Base-by-base conservation (phyloP, 106 monocot genomes). In the Apostasia ramifera region DNA sequence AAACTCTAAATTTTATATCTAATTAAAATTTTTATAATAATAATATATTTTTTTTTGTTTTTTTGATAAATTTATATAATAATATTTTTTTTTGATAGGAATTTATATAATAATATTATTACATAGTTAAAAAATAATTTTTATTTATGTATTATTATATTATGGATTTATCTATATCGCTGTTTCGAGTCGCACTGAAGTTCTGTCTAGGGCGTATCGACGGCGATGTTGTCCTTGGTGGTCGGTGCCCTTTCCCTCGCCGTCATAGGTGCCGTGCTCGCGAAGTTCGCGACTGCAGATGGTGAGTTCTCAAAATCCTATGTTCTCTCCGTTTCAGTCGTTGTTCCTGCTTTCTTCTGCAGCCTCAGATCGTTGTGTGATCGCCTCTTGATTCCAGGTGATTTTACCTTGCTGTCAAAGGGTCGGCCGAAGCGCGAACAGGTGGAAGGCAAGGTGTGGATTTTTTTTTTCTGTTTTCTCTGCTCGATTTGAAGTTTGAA, bases 391-490 rank as follows among this genome's bases (percentile, higher is more conserved):
- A 9, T 45, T 74, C 37, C 52, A 89, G 89, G 85, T 13, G 89
- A 89, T 75, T 80, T 85, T 51, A 82, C 85, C 44, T 63, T 89
- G 74, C 73, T 83, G 15, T 85, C 82, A 10, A 82, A 74, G 47
- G 89, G 89, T 11, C 66, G 57, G 45, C 69, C 89, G 13, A 85
- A 83, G 78, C 79, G 82, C 50, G 70, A 89, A 53, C 72, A 64
- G 59, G 75, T 89, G 26, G 80, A 89, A 68, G 85, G 82, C 71
- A 89, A 89, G 85, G 89, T 89, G 47, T 58, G 12, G 11, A 38
- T 38, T 57, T 45, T 57, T 44, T 44, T 48, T 7, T 13, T 46
- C 65, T 46, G 65, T 10, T 47, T 48, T 44, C 10, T 39, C n/a
- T 39, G 42, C 13, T 63, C 39, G 44, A 63, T 63, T 48, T 65